phyloP scores from a whole-genome alignment of 2,329 filamentous ascomycete genomes.

The Alternaria sp. region DNA sequence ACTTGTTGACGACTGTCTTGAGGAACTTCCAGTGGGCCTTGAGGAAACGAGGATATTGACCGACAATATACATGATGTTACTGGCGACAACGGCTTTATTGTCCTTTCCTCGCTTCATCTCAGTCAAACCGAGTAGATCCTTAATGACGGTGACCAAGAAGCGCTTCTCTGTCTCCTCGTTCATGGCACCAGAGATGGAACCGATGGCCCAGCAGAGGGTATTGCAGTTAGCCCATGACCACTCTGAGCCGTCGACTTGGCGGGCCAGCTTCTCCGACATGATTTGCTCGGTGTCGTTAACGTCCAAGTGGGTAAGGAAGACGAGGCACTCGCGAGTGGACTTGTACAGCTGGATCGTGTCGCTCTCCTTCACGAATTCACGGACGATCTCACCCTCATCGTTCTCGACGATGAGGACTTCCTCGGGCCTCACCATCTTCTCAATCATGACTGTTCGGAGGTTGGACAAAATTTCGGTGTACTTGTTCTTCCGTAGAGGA shows the following conservation, averaged over 20 bases:
- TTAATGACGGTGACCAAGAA: constrained; percentile 99
- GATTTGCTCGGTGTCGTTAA: constrained; percentile 96
- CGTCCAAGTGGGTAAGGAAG: constrained; percentile 95
- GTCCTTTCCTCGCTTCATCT: constrained; percentile 99
- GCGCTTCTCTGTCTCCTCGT: constrained; percentile 97
- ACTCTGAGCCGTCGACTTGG: constrained; percentile 93
- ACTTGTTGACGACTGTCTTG: constrained; percentile 99
- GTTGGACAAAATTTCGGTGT: constrained; percentile 91
- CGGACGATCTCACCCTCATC: constrained; percentile 98
- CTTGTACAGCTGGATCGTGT: constrained; percentile 99
- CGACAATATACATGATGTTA: constrained; percentile 99
- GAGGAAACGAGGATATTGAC: constrained; percentile 95
- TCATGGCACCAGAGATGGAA: constrained; percentile 98
- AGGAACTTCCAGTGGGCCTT: constrained; percentile 99
- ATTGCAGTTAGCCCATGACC: constrained; percentile 99
- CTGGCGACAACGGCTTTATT: constrained; percentile 99
- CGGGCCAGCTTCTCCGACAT: constrained; percentile 98
- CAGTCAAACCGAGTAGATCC: constrained; percentile 91
- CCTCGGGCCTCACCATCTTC: constrained; percentile 98
- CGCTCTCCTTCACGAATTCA: constrained; percentile 98
- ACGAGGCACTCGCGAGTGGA: constrained; percentile 96
- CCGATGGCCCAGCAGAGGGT: constrained; percentile 99
- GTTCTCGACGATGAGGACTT: constrained; percentile 98
- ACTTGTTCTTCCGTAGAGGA: constrained; percentile 96
- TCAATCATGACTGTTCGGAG: constrained; percentile 98